Evolutionary conservation across 257 asterid genomes (phyloP), one percentile per base, ranked within the genome.

Genomic region (Solanum chaucha): DNA sequence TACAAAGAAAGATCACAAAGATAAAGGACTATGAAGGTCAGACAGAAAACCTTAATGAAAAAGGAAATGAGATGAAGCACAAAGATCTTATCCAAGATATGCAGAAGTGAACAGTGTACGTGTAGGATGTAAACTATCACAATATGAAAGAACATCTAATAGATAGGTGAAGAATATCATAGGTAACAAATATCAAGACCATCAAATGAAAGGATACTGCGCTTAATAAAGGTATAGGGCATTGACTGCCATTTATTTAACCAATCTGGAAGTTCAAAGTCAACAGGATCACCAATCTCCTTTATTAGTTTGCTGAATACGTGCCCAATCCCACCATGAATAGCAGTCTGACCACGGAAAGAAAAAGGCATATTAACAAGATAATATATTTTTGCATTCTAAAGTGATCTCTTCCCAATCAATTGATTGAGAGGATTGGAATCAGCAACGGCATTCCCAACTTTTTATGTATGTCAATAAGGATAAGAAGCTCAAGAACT

Each of bases 221-320:
- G 98, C 88, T 89, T 94, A 91, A 97, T 97, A 86, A 71, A 89
- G 83, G 93, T 91, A 95, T 90, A 97, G 65, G 98, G 86, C 32
- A 94, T 87, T 6, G 93, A 89, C 84, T 92, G 94, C 95, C 93
- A 90, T 87, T 92, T 93, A 87, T 90, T 93, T 81, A 91, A 90
- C 89, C 95, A 92, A 86, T 93, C 95, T 32, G 99, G 99, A 89
- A 97, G 99, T 86, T 94, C 96, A 93, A 96, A 97, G 90, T 96
- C 99, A 75, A 92, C 93, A 51, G 93, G 95, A 87, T 91, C 92
- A 89, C 98, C 96, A 89, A 96, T 92, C 89, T 92, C 94, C 90
- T 86, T 90, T 89, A 82, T 90, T 92, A 94, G 85, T 73, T 94
- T 93, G 91, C 84, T 89, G 93, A 97, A 96, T 72, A 94, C 88